Percentiles rank a stretch among this genome's conserved stretches.
Conservation (phyloP, 306 rosid genomes). For the Albizia julibrissin region DNA sequence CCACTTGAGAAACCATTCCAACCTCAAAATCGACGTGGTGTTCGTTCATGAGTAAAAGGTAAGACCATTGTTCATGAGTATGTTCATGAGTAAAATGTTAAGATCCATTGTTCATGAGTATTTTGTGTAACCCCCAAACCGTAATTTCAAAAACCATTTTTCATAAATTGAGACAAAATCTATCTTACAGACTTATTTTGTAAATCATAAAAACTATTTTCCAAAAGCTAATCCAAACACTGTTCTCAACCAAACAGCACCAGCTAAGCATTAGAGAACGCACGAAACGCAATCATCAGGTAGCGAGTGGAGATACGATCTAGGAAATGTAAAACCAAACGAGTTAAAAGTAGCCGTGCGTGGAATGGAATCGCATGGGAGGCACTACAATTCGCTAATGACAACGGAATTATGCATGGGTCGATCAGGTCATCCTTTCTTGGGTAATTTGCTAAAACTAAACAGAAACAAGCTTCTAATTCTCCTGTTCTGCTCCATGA, state of each 20-base stretch:
- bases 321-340: not conserved
- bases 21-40: not conserved
- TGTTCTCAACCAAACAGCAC: not conserved
- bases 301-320: not conserved
- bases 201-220: too few species aligned
- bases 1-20: not conserved
- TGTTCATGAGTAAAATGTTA: too few species aligned
- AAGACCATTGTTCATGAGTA: not conserved
- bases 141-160: too few species aligned
- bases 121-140: too few species aligned
- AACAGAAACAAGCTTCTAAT: not conserved
- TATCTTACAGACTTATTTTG: too few species aligned
- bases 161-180: too few species aligned
- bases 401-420: not conserved
- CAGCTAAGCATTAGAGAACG: not conserved
- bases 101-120: too few species aligned
- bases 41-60: not conserved
- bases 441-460: not conserved
- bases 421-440: not conserved
- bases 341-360: not conserved
- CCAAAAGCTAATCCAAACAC: too few species aligned
- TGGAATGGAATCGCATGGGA: not conserved
- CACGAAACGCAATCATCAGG: not conserved
- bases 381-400: not conserved
- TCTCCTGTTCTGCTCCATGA: not conserved